Evolutionary conservation across 2,329 filamentous ascomycete genomes (phyloP).

Genomic region (Exophiala lecanii-corni): DNA sequence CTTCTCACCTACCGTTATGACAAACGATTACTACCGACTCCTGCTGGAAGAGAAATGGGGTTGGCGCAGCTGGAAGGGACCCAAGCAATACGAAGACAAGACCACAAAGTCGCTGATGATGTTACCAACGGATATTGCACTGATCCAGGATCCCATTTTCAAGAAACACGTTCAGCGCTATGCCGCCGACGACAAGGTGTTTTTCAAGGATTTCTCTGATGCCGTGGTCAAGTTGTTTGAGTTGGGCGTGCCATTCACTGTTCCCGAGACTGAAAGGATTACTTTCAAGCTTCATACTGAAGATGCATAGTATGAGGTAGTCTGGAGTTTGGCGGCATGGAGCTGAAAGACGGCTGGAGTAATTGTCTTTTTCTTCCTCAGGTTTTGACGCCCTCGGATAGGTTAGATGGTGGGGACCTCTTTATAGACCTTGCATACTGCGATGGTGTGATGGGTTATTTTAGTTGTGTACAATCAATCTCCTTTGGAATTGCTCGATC

Average conservation of each 20-base stretch:
- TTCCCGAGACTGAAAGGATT: not conserved
- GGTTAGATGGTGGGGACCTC: no score
- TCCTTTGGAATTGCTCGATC: no score
- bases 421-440: no score
- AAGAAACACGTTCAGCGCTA: conserved; percentile 76
- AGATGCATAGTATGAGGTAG: no score
- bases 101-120: conserved; percentile 90
- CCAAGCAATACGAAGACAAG: conserved; percentile 86
- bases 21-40: conserved; percentile 91
- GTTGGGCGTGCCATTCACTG: conserved; percentile 79
- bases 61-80: conserved; percentile 86
- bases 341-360: no score
- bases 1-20: conserved; percentile 84
- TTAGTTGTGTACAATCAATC: no score
- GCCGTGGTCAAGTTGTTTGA: conserved; percentile 82
- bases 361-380: no score
- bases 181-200: conserved; percentile 81
- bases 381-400: no score
- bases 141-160: conserved; percentile 86
- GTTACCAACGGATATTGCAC: conserved; percentile 85
- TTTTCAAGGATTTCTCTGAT: conserved; percentile 88
- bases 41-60: conserved; percentile 89
- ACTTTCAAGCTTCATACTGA: not conserved
- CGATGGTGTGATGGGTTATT: no score
- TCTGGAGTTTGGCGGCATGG: no score